Conservation (phyloP, 2,329 filamentous ascomycete genomes). For the Pseudogymnoascus sp. region DNA sequence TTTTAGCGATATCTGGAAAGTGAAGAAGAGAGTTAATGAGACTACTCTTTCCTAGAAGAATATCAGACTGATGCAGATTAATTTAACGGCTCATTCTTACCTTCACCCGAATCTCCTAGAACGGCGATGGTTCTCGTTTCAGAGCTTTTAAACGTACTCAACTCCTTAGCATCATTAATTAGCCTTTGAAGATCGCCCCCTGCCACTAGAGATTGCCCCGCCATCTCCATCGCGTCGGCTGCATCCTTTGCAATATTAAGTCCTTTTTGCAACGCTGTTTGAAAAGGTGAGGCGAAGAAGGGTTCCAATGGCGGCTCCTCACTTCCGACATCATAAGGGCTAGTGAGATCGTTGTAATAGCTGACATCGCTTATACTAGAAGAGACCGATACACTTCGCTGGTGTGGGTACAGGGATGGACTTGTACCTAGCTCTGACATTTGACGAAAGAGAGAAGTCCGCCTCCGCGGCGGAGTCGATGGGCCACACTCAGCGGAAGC, state of each 20-base stretch:
- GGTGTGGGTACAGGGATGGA: conserved; percentile 9
- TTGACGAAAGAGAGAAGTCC: neutral
- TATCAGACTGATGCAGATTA: conserved; percentile 9
- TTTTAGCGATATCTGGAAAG: conserved; percentile 23
- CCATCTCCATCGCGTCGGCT: conserved; percentile 12
- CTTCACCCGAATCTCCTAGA: conserved; percentile 1
- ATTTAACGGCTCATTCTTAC: neutral
- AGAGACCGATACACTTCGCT: conserved; percentile 15
- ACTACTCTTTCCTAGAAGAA: conserved; percentile 25
- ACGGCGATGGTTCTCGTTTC: conserved; percentile 17
- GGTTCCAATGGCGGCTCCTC: conserved; percentile 15
- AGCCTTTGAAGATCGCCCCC: conserved; percentile 13
- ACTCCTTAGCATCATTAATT: conserved; percentile 12
- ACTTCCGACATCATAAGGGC: conserved; percentile 14
- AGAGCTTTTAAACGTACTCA: conserved; percentile 15
- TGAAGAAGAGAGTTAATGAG: conserved; percentile 31
- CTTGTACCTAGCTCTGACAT: conserved; percentile 11
- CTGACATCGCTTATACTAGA: conserved; percentile 10
- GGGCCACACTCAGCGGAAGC: neutral
- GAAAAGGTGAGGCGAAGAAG: conserved; percentile 15
- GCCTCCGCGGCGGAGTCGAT: neutral
- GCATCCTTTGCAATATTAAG: conserved; percentile 14
- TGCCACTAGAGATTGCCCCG: conserved; percentile 9
- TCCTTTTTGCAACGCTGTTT: conserved; percentile 13
- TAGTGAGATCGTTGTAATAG: conserved; percentile 9